Conservation (phyloP, 768 basidiomycete species). For the Lyophyllum decastes region DNA sequence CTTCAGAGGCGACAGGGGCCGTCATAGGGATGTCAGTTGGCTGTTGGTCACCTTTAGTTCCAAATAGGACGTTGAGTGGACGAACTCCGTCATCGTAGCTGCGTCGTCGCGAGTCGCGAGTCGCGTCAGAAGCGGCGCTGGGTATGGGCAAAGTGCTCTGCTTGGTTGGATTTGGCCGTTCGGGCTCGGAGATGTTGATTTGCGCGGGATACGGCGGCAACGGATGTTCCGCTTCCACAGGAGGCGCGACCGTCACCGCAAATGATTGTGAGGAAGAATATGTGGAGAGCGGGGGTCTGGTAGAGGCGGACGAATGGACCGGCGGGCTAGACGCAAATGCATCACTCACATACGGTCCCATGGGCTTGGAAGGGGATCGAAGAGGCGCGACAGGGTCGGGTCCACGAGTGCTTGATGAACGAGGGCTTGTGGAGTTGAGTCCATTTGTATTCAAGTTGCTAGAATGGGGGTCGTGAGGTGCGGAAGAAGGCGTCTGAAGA, state of each 20-base stretch:
- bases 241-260: slow-evolving; percentile 45
- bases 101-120: slow-evolving; percentile 33
- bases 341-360: slow-evolving; percentile 36
- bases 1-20: slow-evolving; percentile 23
- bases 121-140: slow-evolving; percentile 17
- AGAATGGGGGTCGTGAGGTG: background rate
- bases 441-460: no score
- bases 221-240: slow-evolving; percentile 21
- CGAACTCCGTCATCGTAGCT: slow-evolving; percentile 49
- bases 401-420: slow-evolving; percentile 23
- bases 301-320: slow-evolving; percentile 10
- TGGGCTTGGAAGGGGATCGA: slow-evolving; percentile 29
- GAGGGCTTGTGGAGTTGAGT: slow-evolving; percentile 6
- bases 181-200: slow-evolving; percentile 14
- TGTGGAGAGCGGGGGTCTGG: slow-evolving; percentile 19
- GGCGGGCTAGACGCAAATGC: slow-evolving; percentile 32
- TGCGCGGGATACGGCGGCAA: slow-evolving; percentile 18
- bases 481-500: slow-evolving; percentile 11
- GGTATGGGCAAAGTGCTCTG: slow-evolving; percentile 44
- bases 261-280: slow-evolving; percentile 34
- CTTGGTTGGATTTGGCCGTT: slow-evolving; percentile 28
- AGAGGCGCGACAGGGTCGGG: slow-evolving; percentile 7
- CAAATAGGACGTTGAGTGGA: slow-evolving; percentile 38
- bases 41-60: slow-evolving; percentile 25
- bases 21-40: slow-evolving; percentile 15